Percentiles rank a stretch among this genome's conserved stretches.
phyloP scores from a whole-genome alignment of 2,329 filamentous ascomycete species.

The Ascochyta rabiei region DNA sequence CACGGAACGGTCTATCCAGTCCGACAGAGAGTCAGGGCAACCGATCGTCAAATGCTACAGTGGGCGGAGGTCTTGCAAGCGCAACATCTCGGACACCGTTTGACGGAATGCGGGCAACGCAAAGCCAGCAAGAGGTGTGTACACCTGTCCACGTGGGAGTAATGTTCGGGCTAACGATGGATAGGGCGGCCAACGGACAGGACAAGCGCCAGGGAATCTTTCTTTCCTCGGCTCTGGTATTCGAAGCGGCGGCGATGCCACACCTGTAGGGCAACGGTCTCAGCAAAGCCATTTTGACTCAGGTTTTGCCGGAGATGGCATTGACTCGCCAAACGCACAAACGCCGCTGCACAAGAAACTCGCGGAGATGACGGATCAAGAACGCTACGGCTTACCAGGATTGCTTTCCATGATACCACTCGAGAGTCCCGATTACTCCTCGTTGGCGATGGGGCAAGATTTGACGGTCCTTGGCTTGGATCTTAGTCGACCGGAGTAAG shows the following conservation, averaged over 20 bases:
- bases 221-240: slow-evolving; percentile 39
- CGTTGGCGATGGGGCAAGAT: slow-evolving; percentile 67
- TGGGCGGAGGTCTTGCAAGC: slow-evolving; percentile 39
- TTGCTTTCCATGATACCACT: slow-evolving; percentile 63
- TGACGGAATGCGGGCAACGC: slow-evolving; percentile 37
- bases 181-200: slow-evolving; percentile 34
- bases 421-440: slow-evolving; percentile 57
- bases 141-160: background rate
- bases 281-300: slow-evolving; percentile 43
- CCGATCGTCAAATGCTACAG: slow-evolving; percentile 36
- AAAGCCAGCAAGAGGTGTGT: slow-evolving; percentile 46
- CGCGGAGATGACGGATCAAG: slow-evolving; percentile 64
- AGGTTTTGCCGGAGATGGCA: slow-evolving; percentile 36
- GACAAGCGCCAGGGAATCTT: slow-evolving; percentile 36
- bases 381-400: slow-evolving; percentile 65
- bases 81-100: slow-evolving; percentile 41
- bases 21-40: slow-evolving; percentile 47
- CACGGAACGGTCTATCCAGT: slow-evolving; percentile 51
- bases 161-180: slow-evolving; percentile 9
- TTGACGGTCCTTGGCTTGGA: slow-evolving; percentile 68
- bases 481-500: slow-evolving; percentile 66
- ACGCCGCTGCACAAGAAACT: slow-evolving; percentile 52
- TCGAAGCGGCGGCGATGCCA: slow-evolving; percentile 28
- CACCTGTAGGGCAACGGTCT: slow-evolving; percentile 33
- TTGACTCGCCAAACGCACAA: slow-evolving; percentile 43